Evolutionary conservation across 129 eudicot species (phyloP), one percentile per base, ranked within the genome.

Genomic region (Flaveria trinervia): DNA sequence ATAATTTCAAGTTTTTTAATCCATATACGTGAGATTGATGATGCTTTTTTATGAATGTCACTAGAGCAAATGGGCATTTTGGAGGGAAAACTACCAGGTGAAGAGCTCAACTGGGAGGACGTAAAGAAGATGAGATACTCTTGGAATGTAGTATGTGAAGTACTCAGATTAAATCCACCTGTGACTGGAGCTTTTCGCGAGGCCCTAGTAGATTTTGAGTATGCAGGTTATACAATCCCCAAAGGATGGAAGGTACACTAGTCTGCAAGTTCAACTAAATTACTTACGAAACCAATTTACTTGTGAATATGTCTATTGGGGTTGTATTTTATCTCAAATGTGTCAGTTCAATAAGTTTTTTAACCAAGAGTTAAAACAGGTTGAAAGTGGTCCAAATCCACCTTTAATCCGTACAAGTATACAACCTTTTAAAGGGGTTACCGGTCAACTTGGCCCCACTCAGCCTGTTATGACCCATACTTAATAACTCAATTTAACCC

Each of bases 91-190:
- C 74, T 11, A 57, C 44, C 17, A 11, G 85, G 84, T 55, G 86
- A 83, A 50, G 43, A 61, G 65, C 66, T 85, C 39, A 50, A 77
- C 15, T 86, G 94, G 91, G 79, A 84, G 15, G 91, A 89, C 60
- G 56, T 86, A 18, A 86, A 83, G 72, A 89, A 86, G 82, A 89
- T 89, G 95, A 84, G 71, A 85, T 89, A 89, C 81, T 72, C 95
- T 5, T 86, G 93, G 93, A 81, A 70, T 22, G 90, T 89, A 8
- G 89, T 89, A 9, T 84, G 76, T 1, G 92, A 89, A 78, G 85
- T 84, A 2, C 65, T 83, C 75, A 84, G 92, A 75, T 54, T 82
- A 59, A 26, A 39, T 28, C 96, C 91, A 36, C 86, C 92, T 0
- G 75, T 82, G 4, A 11, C 11, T 3, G 86, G 91, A 3, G 81